A percentile compares a stretch with the other conserved stretches of the same genome.
Evolutionary conservation across 306 rosid species (phyloP).

Genomic region (Pterocarpus macrocarpus): DNA sequence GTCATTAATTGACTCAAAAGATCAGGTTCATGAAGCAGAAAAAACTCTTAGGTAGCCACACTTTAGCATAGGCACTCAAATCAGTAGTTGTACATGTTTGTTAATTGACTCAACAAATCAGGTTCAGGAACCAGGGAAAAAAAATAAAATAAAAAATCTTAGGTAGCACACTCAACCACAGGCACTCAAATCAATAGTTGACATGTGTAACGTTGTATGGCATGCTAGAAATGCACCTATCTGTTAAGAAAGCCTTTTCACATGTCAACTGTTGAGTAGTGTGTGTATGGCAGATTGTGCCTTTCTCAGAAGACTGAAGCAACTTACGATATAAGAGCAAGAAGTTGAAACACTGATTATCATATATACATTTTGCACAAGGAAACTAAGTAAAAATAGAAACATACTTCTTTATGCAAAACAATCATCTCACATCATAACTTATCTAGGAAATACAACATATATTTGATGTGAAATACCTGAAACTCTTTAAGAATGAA

Average conservation of each 20-base stretch:
- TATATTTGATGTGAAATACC: constrained; percentile 59
- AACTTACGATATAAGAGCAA: constrained; percentile 6
- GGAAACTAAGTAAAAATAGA: constrained; percentile 20
- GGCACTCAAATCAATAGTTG: background rate
- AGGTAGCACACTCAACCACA: too few relatives aligned
- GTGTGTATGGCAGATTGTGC: background rate
- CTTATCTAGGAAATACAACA: background rate
- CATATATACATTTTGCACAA: constrained; percentile 18
- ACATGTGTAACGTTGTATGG: background rate
- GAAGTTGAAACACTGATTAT: constrained; percentile 18
- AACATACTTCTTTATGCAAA: too few relatives aligned
- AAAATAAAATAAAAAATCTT: too few relatives aligned
- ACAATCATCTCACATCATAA: constrained; percentile 36
- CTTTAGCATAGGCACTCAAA: background rate
- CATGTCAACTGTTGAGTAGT: background rate
- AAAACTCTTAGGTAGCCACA: background rate
- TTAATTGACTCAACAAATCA: too few relatives aligned
- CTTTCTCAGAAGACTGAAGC: background rate
- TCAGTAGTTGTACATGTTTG: background rate
- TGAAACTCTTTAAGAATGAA: constrained; percentile 82
- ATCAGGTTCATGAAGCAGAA: background rate
- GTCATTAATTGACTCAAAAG: background rate
- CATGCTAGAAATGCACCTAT: background rate
- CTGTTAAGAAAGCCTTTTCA: background rate
- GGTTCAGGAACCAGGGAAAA: too few relatives aligned